Evolutionary conservation across 768 basidiomycete species (phyloP).

Genomic region (Mycena maculata): DNA sequence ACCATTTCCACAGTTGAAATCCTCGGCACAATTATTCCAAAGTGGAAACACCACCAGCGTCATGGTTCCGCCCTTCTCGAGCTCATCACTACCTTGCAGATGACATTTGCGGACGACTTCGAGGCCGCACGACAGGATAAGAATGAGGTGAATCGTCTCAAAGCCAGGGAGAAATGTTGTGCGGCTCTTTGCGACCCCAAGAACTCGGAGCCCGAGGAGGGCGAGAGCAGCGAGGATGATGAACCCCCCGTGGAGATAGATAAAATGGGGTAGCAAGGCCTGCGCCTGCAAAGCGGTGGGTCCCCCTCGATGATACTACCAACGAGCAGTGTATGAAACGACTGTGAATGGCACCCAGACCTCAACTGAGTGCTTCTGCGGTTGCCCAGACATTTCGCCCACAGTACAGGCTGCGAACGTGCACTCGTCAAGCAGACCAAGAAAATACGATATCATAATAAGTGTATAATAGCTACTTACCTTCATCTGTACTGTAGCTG

Average conservation of each 20-base stretch:
- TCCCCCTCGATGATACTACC: constrained; percentile 4
- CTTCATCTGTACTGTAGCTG: neutral
- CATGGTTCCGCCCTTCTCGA: neutral
- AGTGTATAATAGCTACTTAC: neutral
- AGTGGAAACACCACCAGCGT: constrained; percentile 6
- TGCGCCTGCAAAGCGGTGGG: neutral
- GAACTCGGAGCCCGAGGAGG: neutral
- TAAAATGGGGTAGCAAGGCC: neutral
- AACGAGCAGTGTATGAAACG: constrained; percentile 6
- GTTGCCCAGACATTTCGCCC: neutral
- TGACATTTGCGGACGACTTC: neutral
- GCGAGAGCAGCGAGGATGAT: neutral
- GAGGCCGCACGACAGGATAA: neutral
- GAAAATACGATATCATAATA: neutral
- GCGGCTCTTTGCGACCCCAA: neutral
- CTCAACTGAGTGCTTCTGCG: neutral
- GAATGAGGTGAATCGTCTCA: neutral
- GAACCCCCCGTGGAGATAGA: neutral
- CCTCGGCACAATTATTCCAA: neutral
- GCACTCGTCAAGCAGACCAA: neutral
- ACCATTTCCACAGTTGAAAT: neutral
- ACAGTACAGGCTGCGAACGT: neutral
- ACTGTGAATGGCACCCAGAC: neutral
- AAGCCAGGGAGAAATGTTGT: neutral
- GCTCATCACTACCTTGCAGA: neutral